Conservation (phyloP, 2,329 filamentous ascomycete species). For the Trichoderma sp. region DNA sequence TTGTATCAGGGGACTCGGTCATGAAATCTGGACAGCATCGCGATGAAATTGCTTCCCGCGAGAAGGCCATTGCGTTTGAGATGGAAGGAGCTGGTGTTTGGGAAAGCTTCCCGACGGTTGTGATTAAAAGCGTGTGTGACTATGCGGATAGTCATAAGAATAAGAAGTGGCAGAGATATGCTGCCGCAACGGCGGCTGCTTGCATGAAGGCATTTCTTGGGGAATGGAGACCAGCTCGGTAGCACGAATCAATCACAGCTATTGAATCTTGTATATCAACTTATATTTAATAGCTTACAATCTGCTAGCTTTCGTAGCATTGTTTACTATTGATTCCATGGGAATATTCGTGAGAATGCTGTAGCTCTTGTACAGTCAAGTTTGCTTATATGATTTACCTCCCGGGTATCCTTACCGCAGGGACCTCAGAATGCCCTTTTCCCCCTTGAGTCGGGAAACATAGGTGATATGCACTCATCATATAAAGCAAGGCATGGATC, state of each 20-base stretch:
- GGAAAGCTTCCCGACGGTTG: constrained; percentile 32
- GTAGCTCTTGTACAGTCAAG: background rate
- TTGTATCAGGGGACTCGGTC: constrained; percentile 39
- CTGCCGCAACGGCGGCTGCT: constrained; percentile 21
- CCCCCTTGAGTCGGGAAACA: background rate
- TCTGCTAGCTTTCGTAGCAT: too few relatives aligned
- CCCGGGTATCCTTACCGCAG: background rate
- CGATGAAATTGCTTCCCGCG: constrained; percentile 30
- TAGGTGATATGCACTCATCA: background rate
- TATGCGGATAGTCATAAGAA: constrained; percentile 40
- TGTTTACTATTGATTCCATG: too few relatives aligned
- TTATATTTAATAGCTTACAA: background rate
- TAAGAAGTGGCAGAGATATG: constrained; percentile 31
- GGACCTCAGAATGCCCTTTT: background rate
- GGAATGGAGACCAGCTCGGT: background rate
- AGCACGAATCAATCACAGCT: too few relatives aligned
- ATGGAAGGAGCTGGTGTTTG: constrained; percentile 33
- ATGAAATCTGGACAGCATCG: constrained; percentile 37
- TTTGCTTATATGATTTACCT: background rate
- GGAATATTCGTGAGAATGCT: too few relatives aligned
- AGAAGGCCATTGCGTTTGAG: constrained; percentile 30
- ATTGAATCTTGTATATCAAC: background rate
- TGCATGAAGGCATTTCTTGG: constrained; percentile 13
- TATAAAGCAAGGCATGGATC: background rate
- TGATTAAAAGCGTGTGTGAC: constrained; percentile 38